phyloP scores from a whole-genome alignment of 2,329 filamentous ascomycete species.

The Ophiobolus disseminans region DNA sequence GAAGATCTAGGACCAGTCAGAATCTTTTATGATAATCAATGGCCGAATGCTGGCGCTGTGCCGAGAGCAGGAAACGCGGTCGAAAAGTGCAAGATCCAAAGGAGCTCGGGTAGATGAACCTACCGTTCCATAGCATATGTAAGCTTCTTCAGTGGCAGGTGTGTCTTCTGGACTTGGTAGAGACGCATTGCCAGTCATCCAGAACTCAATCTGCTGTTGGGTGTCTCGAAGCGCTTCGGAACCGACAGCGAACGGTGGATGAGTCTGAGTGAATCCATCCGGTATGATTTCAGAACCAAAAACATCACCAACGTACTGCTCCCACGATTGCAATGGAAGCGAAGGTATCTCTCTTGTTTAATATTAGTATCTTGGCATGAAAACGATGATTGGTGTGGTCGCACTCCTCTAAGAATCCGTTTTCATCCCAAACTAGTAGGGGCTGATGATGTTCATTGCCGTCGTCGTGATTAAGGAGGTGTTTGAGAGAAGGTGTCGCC shows the following conservation, averaged over 20 bases:
- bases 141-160: slow-evolving; percentile 3
- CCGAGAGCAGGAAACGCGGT: too few species aligned
- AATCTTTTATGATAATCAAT: too few species aligned
- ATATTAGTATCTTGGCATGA: neutral
- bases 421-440: slow-evolving; percentile 12
- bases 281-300: slow-evolving; percentile 6
- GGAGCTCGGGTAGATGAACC: neutral
- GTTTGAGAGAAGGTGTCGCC: slow-evolving; percentile 25
- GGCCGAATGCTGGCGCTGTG: too few species aligned
- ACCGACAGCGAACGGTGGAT: slow-evolving; percentile 1
- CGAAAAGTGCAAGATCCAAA: too few species aligned
- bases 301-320: slow-evolving; percentile 15
- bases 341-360: slow-evolving; percentile 13
- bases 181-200: slow-evolving; percentile 12
- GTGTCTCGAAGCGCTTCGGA: slow-evolving; percentile 10
- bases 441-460: slow-evolving; percentile 4
- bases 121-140: slow-evolving; percentile 37
- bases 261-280: neutral
- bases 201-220: slow-evolving; percentile 25
- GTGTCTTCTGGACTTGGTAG: slow-evolving; percentile 1
- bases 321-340: slow-evolving; percentile 22
- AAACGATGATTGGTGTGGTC: neutral
- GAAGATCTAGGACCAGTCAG: slow-evolving; percentile 19
- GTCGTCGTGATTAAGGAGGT: slow-evolving; percentile 30
- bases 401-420: slow-evolving; percentile 18